These are phyloP conservation scores for Aphanomyces astaci DNA, from an alignment of 352 stramenopile genomes.

Conservation along the genomic window DNA sequence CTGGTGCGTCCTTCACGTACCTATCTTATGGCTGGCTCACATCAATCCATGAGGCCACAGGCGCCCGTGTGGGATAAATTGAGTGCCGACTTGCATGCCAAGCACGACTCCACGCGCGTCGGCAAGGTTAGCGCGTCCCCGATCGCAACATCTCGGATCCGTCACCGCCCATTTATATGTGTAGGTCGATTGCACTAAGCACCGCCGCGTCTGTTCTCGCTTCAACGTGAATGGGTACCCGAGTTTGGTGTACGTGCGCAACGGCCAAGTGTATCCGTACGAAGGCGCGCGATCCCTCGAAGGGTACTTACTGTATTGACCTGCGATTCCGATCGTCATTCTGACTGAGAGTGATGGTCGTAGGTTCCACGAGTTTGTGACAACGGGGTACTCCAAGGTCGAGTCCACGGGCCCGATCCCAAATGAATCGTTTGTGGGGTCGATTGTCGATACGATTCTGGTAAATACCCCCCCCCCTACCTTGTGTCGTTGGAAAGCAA, in stretches of 20 bases:
- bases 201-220: constrained; percentile 73
- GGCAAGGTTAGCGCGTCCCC: too few relatives aligned
- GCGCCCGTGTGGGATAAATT: constrained; percentile 63
- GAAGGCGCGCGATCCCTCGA: constrained; percentile 58
- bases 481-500: too few relatives aligned
- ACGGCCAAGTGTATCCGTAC: constrained; percentile 72
- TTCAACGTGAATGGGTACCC: constrained; percentile 77
- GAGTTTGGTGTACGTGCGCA: constrained; percentile 64
- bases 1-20: not conserved
- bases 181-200: constrained; percentile 55
- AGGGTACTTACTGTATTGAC: too few relatives aligned
- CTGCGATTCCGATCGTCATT: too few relatives aligned
- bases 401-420: constrained; percentile 49
- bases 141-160: not conserved
- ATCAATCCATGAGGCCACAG: constrained; percentile 23
- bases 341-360: too few relatives aligned
- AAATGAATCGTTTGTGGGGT: constrained; percentile 51
- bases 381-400: constrained; percentile 44
- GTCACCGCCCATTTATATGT: not conserved
- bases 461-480: too few relatives aligned
- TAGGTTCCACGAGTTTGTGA: constrained; percentile 53
- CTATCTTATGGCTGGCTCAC: constrained; percentile 2
- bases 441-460: constrained; percentile 49
- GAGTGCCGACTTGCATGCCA: constrained; percentile 57
- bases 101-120: constrained; percentile 42